These are phyloP conservation scores for Clarireedia monteithiana DNA, from an alignment of 2,329 filamentous ascomycete species.

Conservation along the genomic window DNA sequence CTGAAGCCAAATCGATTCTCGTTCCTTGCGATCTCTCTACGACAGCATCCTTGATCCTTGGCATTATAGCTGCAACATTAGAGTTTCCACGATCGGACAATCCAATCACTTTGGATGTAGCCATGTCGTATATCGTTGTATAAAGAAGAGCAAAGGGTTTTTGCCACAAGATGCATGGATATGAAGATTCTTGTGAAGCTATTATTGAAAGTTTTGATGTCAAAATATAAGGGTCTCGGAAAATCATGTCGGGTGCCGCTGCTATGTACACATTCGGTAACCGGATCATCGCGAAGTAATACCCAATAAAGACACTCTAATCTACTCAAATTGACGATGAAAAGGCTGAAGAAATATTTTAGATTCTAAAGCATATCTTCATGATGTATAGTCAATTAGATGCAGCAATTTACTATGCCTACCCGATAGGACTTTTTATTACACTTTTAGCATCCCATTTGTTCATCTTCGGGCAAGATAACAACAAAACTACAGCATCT, in stretches of 20 bases:
- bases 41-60: conserved; percentile 1
- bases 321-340: neutral
- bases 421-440: neutral
- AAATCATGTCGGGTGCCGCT: neutral
- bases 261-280: no score
- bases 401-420: neutral
- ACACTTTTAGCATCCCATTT: neutral
- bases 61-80: conserved; percentile 9
- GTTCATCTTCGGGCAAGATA: neutral
- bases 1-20: conserved; percentile 13
- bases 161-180: no score
- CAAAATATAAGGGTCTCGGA: neutral
- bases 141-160: neutral
- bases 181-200: neutral
- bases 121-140: neutral
- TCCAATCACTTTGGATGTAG: neutral
- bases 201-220: no score
- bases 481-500: neutral
- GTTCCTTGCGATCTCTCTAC: neutral
- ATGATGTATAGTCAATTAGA: neutral
- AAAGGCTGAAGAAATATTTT: neutral
- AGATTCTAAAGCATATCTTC: neutral
- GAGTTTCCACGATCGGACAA: conserved; percentile 1
- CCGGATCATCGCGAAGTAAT: neutral
- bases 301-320: neutral